Evolutionary conservation across 345 rosid genomes (phyloP), one percentile per base, ranked within the genome.

Genomic region (Salix exigua): DNA sequence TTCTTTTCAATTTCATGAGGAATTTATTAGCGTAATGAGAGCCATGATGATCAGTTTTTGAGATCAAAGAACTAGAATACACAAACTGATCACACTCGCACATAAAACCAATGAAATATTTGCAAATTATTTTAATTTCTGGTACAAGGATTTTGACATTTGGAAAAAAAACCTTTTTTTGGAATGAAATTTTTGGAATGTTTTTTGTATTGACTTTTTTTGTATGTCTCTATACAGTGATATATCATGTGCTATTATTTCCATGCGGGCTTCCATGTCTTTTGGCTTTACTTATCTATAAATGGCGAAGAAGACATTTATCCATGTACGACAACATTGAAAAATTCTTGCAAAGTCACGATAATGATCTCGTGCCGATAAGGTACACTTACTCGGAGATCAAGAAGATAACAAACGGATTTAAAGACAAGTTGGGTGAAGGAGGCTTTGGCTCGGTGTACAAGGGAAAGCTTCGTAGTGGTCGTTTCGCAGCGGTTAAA

Each of bases 61-160:
- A 5, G 0, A 35, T 35, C 0, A 0, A 35, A 35, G 37, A 35
- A 0, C 0, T 35, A 35, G 7, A 35, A 35, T 35, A 0, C 37
- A 35, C 37, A 35, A 35, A 35, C 0, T 35, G 0, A 35, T 35
- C 37, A 35, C 37, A 33, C 35, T 35, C 37, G 7, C 1, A 35
- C 37, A 35, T 35, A 35, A 33, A 33, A 33, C 5, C 1, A 33
- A 33, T 5, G 35, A 33, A 5, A 35, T 35, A 35, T 35, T 35
- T 35, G 7, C 0, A 35, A 35, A 35, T 35, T 5, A 35, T 6
- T 53, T 53, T 18, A 35, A 35, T 35, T 35, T 35, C 0, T 21
- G 23, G 25, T 53, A 10, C 7, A 0, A 53, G 2, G 25, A 53
- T 0, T 53, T 53, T 21, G 9, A 53, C 0, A 51, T 18, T 53